Evolutionary conservation across 148 eudicot species (phyloP).

Genomic region (Diospyros kaki): DNA sequence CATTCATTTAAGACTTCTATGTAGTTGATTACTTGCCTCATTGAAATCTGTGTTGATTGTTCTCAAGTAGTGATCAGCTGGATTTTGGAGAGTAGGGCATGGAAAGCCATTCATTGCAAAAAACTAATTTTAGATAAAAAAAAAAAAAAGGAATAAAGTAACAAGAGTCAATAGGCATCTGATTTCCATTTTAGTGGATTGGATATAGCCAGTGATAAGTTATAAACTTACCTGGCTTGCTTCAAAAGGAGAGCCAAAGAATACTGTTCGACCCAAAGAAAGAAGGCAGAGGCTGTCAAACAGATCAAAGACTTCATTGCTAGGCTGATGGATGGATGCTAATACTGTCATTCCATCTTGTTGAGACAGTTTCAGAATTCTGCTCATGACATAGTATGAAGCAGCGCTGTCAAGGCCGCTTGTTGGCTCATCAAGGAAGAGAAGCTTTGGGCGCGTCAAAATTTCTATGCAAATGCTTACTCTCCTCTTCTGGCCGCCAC

Average conservation of each 20-base stretch:
- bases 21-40: slow-evolving; percentile 19
- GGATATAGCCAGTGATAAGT: too few relatives aligned
- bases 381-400: slow-evolving; percentile 41
- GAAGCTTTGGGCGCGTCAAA: slow-evolving; percentile 37
- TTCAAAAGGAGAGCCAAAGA: slow-evolving; percentile 28
- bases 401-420: slow-evolving; percentile 57
- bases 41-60: slow-evolving; percentile 46
- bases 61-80: slow-evolving; percentile 44
- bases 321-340: slow-evolving; percentile 49
- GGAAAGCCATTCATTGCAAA: slow-evolving; percentile 37
- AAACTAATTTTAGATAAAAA: slow-evolving; percentile 20
- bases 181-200: background rate
- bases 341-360: slow-evolving; percentile 34
- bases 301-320: slow-evolving; percentile 42
- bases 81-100: slow-evolving; percentile 37
- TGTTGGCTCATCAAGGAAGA: slow-evolving; percentile 53
- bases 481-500: slow-evolving; percentile 47
- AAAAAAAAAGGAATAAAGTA: background rate
- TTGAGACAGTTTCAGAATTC: slow-evolving; percentile 27
- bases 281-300: slow-evolving; percentile 38
- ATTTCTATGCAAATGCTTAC: slow-evolving; percentile 47
- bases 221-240: slow-evolving; percentile 28
- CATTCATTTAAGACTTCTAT: background rate
- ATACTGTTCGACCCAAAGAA: slow-evolving; percentile 36
- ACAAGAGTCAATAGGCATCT: background rate